Base-by-base conservation (phyloP, 1,284 basidiomycete genomes). In the Wolfiporia cocos region DNA sequence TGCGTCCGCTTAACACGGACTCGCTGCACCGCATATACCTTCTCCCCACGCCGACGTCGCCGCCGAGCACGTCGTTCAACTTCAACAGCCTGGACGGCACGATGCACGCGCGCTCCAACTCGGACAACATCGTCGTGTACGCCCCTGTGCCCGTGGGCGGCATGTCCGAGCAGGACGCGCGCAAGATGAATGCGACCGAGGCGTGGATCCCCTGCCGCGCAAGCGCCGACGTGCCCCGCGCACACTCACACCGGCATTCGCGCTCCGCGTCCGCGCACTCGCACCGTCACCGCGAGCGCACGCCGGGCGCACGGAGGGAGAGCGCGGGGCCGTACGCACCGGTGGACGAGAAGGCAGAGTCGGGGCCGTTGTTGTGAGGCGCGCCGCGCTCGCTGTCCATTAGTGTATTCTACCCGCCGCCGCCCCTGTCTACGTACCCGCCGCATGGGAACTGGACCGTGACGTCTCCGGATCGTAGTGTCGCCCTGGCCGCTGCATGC, bases 121-220 rank as follows among this genome's bases (percentile, higher is more conserved):
- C 43, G 48, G 32, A 38, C 24, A 59, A 56, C 23, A 52, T 51
- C 44, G 55, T 80, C 20, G 72, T 86, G n/a, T 86, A 86, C 53
- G 77, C 81, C n/a, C 80, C 81, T 4, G 71, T 86, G 2, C 71
- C 80, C 0, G 56, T 81, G 29, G 68, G 63, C 46, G 68, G 73
- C 11, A 61, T 86, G 15, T 65, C 76, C 3, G 70, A 75, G 24
- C 55, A 65, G 28, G 64, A 71, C n/a, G 70, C 74, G 23, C 56
- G 77, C 11, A 71, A 74, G n/a, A 66, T 75, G 45, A 68, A 68
- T 34, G 80, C 80, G 19, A 76, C 67, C 23, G 81, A 83, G 52
- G 81, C 78, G 10, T 86, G 83, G 84, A 67, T 86, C 24, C 57
- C 50, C 34, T 48, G 38, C 15, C 47, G 45, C 20, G 41, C 49